These are phyloP conservation scores for Citrus sinensis DNA, from an alignment of 345 rosid species.

Conservation along the genomic window DNA sequence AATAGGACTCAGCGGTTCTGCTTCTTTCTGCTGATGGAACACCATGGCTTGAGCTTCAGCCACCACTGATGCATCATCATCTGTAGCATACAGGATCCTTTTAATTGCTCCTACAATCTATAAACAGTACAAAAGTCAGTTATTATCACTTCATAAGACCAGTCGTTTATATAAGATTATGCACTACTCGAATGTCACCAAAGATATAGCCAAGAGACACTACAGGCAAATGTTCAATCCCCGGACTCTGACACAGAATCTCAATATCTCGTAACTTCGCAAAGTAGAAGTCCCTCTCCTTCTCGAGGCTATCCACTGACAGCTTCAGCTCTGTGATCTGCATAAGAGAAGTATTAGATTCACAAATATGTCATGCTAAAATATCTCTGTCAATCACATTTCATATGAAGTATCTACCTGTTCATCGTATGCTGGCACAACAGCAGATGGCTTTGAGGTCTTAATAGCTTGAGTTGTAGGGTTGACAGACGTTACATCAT, in stretches of 20 bases:
- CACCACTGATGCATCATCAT: constrained; percentile 58
- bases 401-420: constrained; percentile 40
- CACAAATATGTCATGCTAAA: neutral
- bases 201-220: neutral
- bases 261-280: constrained; percentile 86
- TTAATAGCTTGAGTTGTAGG: constrained; percentile 46
- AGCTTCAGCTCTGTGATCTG: constrained; percentile 96
- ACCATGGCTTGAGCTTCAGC: constrained; percentile 75
- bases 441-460: constrained; percentile 47
- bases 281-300: constrained; percentile 96
- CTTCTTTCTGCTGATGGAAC: constrained; percentile 37
- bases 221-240: constrained; percentile 66
- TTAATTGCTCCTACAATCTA: constrained; percentile 85
- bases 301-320: constrained; percentile 89
- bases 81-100: constrained; percentile 75
- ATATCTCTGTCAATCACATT: neutral
- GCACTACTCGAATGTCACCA: neutral
- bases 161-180: neutral
- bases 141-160: neutral
- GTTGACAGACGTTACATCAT: constrained; percentile 44
- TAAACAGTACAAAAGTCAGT: neutral
- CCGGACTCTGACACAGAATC: constrained; percentile 75
- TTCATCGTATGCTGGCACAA: constrained; percentile 69
- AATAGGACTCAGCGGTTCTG: constrained; percentile 59
- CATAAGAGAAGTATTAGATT: constrained; percentile 12